Conservation (phyloP, 148 eudicot species). For the Bassia scoparia region DNA sequence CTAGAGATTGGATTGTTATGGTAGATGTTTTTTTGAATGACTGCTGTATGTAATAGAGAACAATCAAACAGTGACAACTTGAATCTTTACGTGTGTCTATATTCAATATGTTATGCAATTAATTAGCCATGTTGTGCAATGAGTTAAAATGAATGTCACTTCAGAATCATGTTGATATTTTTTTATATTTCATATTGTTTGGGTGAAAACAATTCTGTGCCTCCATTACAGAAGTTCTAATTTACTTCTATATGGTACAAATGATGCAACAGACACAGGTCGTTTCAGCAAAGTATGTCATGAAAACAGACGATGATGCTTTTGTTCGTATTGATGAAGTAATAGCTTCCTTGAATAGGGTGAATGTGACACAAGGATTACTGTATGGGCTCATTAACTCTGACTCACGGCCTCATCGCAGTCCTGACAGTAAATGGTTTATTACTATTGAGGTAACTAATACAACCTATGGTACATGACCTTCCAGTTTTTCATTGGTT, state of each 20-base stretch:
- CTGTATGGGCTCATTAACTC: constrained; percentile 93
- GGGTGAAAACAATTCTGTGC: background rate
- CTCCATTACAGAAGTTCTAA: constrained; percentile 4
- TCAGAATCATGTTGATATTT: background rate
- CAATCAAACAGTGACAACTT: background rate
- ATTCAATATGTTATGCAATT: background rate
- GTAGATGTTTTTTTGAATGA: background rate
- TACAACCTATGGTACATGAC: background rate
- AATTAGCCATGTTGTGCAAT: background rate
- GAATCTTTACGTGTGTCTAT: background rate
- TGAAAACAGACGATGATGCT: constrained; percentile 98
- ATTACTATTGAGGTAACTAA: constrained; percentile 69
- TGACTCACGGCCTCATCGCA: constrained; percentile 74
- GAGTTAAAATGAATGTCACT: background rate
- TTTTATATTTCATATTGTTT: background rate
- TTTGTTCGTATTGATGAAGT: constrained; percentile 97
- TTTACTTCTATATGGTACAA: constrained; percentile 22
- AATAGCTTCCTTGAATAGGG: constrained; percentile 55
- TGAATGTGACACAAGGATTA: constrained; percentile 57
- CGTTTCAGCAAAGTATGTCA: constrained; percentile 72
- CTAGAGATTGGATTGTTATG: background rate
- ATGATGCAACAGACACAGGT: constrained; percentile 67
- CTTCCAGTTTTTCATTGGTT: background rate
- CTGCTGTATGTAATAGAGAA: background rate
- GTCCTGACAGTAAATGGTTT: constrained; percentile 94